Evolutionary conservation across 129 eudicot genomes (phyloP), one percentile per base, ranked within the genome.

Genomic region (Chrysanthemum seticuspe): DNA sequence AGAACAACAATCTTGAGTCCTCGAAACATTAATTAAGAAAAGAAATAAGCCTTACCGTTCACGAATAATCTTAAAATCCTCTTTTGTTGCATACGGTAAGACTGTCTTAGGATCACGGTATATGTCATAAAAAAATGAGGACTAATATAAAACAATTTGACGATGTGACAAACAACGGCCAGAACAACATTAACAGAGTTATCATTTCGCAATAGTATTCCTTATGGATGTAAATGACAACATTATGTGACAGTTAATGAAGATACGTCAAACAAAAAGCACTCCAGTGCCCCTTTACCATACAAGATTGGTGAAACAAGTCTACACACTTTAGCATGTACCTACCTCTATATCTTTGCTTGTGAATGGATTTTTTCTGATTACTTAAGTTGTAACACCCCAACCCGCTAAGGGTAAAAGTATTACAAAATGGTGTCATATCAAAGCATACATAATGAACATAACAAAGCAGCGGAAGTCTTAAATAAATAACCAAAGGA

Each of bases 41-140:
- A 3, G 15, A 7, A 44, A 25, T 44, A 65, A 68, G 16, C 23
- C 83, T 74, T 84, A 92, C 98, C 79, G 70, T 75, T 95, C 85
- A 52, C 90, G 96, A 13, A 95, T 83, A 40, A 88, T 73, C 74
- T 83, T 87, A 79, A 86, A 95, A 67, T 96, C 99, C 85, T 91
- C 97, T 70, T 88, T 91, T 45, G 94, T 95, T 50, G 99, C 97
- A 80, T 95, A 95, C 53, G 96, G 95, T 66, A 86, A 76, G 27
- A 97, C 96, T 12, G 97, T 90, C 77, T 88, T 95, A 67, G 99
- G 99, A 82, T 95, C 99, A 10, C 90, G 90, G 66, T 90, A 91
- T 79, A 96, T 92, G 65, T 57, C 69, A 65, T 65, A 65, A 16
- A 12, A 72, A 25, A 25, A 62, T 14, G 10, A 9, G 34, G 55